Base-by-base conservation (phyloP, 352 stramenopile genomes). In the Phytophthora foliorum region DNA sequence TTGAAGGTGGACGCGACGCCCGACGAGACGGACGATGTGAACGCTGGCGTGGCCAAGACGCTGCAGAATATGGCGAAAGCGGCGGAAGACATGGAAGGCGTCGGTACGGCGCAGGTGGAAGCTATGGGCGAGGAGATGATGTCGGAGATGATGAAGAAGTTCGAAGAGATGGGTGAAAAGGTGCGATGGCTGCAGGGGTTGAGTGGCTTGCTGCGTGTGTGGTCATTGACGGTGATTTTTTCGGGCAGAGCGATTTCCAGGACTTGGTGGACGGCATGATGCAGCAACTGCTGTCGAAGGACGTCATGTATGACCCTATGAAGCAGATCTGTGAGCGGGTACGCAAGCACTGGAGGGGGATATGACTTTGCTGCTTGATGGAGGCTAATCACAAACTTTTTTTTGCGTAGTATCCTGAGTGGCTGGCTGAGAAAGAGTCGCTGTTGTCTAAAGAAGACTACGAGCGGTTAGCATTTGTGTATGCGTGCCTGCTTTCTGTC, bases 281-380 rank as follows among this genome's bases (percentile, higher is more conserved):
- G 97, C 84, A 98, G 75, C 97, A 99, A 68, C 61, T 99, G 46
- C 77, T 99, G 61, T 96, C 91, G 42, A 99, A 98, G 67, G 98
- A 99, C 63, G 81, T 99, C 51, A 99, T 99, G 97, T 99, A 99
- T 82, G 95, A 99, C 68, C 98, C 98, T 11, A 99, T 99, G 81
- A 97, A 97, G 81, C 87, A 97, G 70, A 95, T 97, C 62, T 97
- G 89, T 75, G 97, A 98, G 24, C 75, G 86, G 68, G 86, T 93
- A 72, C 39, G 81, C 34, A 39, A 49, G 10, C 2, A 6, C 0
- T 14, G 27, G 22, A 42, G 13, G 24, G 6, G 32, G 46, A n/a
- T 69, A 29, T 39, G 13, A 51, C 25, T 60, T 21, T 57, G 17
- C 48, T 27, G 24, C 6, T 64, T 27, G 36, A 17, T 52, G 36